These are phyloP conservation scores for Talaromyces sp. DNA, from an alignment of 2,329 filamentous ascomycete species.

Conservation along the genomic window DNA sequence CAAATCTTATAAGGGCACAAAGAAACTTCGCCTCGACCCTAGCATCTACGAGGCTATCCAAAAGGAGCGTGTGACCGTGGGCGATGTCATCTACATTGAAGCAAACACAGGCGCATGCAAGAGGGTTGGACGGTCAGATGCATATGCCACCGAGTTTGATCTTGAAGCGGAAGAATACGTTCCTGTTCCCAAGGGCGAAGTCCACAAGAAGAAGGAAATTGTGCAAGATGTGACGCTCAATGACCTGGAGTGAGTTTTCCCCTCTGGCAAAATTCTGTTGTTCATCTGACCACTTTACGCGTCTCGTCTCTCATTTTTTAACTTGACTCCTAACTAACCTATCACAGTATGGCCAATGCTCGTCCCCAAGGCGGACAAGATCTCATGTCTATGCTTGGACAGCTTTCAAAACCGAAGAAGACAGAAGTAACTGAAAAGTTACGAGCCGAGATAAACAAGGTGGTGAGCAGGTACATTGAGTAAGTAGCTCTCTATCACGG, in stretches of 20 bases:
- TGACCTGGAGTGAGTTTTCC: conserved; percentile 61
- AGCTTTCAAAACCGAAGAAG: conserved; percentile 99
- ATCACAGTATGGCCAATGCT: conserved; percentile 68
- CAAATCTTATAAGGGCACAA: conserved; percentile 93
- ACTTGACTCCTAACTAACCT: neutral
- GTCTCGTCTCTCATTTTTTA: neutral
- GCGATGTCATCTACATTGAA: conserved; percentile 98
- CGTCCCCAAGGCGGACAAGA: conserved; percentile 95
- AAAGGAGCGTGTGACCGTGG: conserved; percentile 92
- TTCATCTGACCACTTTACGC: neutral
- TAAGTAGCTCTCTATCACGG: neutral
- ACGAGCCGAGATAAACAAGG: conserved; percentile 94
- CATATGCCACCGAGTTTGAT: conserved; percentile 97
- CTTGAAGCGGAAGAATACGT: conserved; percentile 98
- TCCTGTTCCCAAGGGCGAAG: conserved; percentile 95
- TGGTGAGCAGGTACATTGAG: conserved; percentile 97
- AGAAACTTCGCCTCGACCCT: conserved; percentile 93
- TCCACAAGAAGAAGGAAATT: conserved; percentile 99
- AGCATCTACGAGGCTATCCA: conserved; percentile 99
- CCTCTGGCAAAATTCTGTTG: neutral
- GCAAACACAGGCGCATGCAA: conserved; percentile 98
- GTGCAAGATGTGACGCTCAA: conserved; percentile 97
- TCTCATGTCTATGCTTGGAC: conserved; percentile 99
- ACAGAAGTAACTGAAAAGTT: conserved; percentile 99
- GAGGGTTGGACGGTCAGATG: conserved; percentile 89